Percentiles rank a stretch among this genome's conserved stretches.
Evolutionary conservation across 2,329 filamentous ascomycete genomes (phyloP).

Genomic region (Penicillium brevicompactum): DNA sequence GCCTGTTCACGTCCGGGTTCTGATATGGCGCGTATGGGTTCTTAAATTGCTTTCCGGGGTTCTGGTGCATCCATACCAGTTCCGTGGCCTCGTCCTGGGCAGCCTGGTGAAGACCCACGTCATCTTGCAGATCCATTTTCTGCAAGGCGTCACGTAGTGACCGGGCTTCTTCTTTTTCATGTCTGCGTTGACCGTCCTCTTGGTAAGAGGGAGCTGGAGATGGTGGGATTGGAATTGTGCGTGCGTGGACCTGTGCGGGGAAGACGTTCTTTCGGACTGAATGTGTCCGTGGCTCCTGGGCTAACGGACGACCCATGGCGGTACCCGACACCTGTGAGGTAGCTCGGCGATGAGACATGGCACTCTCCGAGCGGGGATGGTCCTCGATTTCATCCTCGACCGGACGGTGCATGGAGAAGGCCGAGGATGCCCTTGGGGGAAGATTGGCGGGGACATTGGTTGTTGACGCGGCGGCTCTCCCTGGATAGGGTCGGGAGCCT

Average conservation of each 20-base stretch:
- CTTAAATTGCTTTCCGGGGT: constrained; percentile 52
- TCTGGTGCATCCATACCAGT: constrained; percentile 65
- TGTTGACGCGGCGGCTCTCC: constrained; percentile 43
- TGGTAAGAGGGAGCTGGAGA: constrained; percentile 51
- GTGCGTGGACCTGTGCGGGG: constrained; percentile 37
- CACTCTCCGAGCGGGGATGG: constrained; percentile 41
- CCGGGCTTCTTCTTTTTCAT: constrained; percentile 61
- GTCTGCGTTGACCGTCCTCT: constrained; percentile 57
- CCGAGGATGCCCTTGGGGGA: constrained; percentile 46
- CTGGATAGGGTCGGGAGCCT: constrained; percentile 62
- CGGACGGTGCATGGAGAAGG: constrained; percentile 41
- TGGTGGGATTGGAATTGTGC: constrained; percentile 26
- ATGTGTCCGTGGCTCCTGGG: constrained; percentile 38
- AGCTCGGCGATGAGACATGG: constrained; percentile 42
- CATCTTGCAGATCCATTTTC: constrained; percentile 60
- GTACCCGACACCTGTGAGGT: constrained; percentile 32
- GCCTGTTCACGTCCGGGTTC: constrained; percentile 46
- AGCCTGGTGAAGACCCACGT: constrained; percentile 55
- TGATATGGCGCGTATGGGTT: constrained; percentile 52
- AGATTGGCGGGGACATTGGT: constrained; percentile 29
- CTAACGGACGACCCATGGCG: constrained; percentile 41
- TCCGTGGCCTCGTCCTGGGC: constrained; percentile 66
- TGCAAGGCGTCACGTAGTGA: constrained; percentile 60
- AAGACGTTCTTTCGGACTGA: constrained; percentile 40
- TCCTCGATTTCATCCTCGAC: constrained; percentile 24